Percentiles rank a stretch among this genome's conserved stretches.
phyloP scores from a whole-genome alignment of 257 asterid species.

The Solanum rostratum region DNA sequence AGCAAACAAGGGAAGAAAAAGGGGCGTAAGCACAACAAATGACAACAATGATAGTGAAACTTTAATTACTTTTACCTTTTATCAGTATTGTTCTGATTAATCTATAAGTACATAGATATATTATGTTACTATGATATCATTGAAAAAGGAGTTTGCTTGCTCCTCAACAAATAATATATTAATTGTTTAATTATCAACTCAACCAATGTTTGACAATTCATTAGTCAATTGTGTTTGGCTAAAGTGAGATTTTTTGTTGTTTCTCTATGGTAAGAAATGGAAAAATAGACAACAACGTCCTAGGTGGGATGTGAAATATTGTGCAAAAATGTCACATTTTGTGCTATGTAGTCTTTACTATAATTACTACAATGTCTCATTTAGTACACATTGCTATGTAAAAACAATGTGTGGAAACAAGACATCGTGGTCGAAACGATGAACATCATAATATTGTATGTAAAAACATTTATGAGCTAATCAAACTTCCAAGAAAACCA shows the following conservation, averaged over 20 bases:
- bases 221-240: conserved; percentile 4
- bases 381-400: conserved; percentile 28
- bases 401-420: conserved; percentile 37
- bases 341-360: conserved; percentile 25
- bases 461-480: conserved; percentile 13
- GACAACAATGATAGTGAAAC: neutral
- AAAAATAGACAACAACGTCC: conserved; percentile 42
- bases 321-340: conserved; percentile 49
- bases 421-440: conserved; percentile 81
- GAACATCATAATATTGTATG: conserved; percentile 36
- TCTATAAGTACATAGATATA: neutral
- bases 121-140: conserved; percentile 4
- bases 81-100: neutral
- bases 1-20: neutral
- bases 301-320: conserved; percentile 51
- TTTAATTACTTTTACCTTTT: neutral
- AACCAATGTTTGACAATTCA: neutral
- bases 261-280: neutral
- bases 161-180: conserved; percentile 19
- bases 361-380: conserved; percentile 24
- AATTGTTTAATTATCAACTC: conserved; percentile 2
- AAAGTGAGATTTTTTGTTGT: neutral
- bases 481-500: conserved; percentile 7
- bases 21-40: neutral
- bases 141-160: conserved; percentile 8